Base-by-base conservation (phyloP, 2,329 filamentous ascomycete species). In the Cercospora zeina region DNA sequence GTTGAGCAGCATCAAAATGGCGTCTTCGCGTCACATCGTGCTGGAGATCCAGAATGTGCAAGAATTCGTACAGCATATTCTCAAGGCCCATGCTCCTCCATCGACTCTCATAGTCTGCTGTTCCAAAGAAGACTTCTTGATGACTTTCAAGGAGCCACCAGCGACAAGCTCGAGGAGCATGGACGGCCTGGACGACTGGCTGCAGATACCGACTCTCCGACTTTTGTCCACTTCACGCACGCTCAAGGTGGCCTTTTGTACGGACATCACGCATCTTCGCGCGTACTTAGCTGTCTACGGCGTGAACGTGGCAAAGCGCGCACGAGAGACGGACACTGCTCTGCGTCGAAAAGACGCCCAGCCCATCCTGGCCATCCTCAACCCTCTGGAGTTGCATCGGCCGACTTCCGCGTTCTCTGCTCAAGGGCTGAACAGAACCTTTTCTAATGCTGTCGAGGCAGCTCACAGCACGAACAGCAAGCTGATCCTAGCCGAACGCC, bases 211-310 rank as follows among this genome's bases (percentile, higher is more conserved):
- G 30, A 87, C 89, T 0, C 83, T 96, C 13, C 83, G 87, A 59
- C 83, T 90, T 65, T 80, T 93, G 30, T 84, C 87, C 51, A 82
- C 84, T 3, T 88, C 90, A 7, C 84, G 86, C 31, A 85, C 87
- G 69, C 83, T 96, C 65, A 85, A 84, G 59, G 75, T 93, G 8
- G 78, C 85, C 36, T 97, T 96, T 76, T 84, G 86, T 59, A 86
- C 90, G 0, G 91, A 89, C 2, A 82, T 95, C 58, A 86, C 89
- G 21, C 87, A 90, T 74, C 83, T 96, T 6, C 87, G 91, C 58
- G 90, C 90, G 36, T 90, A 88, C 70, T 81, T 97, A 9, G 65
- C 70, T 11, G 62, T 51, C 24, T 65, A 67, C 59, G 63, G 56
- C 54, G 56, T 54, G 16, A 65, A 59, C 8, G 58, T 66, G 33